A percentile compares a stretch with the other conserved stretches of the same genome.
These are phyloP conservation scores for Jackrogersella multiformis DNA, from an alignment of 495 filamentous ascomycete genomes.

Conservation along the genomic window DNA sequence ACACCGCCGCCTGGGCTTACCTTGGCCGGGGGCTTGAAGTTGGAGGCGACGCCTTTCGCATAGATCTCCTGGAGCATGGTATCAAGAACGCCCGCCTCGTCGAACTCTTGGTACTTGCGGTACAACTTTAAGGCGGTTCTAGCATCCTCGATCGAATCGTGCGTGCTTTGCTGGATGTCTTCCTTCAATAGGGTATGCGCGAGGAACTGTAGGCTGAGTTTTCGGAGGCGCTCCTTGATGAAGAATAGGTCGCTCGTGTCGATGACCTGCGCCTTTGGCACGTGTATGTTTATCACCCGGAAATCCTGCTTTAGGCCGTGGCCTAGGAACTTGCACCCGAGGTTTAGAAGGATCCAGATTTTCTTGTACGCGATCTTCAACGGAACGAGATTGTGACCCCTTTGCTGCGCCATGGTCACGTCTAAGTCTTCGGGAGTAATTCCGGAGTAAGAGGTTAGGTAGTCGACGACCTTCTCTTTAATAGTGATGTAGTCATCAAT, in stretches of 20 bases:
- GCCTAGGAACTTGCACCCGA: constrained; percentile 92
- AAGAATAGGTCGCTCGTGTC: constrained; percentile 93
- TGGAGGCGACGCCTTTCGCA: constrained; percentile 70
- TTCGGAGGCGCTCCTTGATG: constrained; percentile 71
- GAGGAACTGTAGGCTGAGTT: constrained; percentile 86
- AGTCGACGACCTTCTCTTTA: constrained; percentile 91
- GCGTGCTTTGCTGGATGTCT: constrained; percentile 86
- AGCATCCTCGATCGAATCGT: constrained; percentile 95
- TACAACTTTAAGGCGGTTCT: constrained; percentile 88
- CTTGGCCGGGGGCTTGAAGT: constrained; percentile 76
- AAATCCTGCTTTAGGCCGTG: constrained; percentile 95
- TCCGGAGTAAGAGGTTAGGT: constrained; percentile 91
- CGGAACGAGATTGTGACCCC: constrained; percentile 77
- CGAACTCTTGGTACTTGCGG: constrained; percentile 87
- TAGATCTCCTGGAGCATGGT: constrained; percentile 84
- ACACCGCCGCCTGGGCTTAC: constrained; percentile 36
- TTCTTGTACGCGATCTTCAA: constrained; percentile 97
- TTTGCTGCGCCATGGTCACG: constrained; percentile 65
- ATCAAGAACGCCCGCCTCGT: constrained; percentile 82
- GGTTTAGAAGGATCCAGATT: constrained; percentile 93
- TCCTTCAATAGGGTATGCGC: constrained; percentile 89
- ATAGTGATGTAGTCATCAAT: constrained; percentile 97
- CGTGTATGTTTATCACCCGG: constrained; percentile 95
- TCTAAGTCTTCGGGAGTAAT: constrained; percentile 88
- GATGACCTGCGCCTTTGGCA: constrained; percentile 88